These are phyloP conservation scores for Pharnaceum exiguum DNA, from an alignment of 148 eudicot species.

Conservation along the genomic window DNA sequence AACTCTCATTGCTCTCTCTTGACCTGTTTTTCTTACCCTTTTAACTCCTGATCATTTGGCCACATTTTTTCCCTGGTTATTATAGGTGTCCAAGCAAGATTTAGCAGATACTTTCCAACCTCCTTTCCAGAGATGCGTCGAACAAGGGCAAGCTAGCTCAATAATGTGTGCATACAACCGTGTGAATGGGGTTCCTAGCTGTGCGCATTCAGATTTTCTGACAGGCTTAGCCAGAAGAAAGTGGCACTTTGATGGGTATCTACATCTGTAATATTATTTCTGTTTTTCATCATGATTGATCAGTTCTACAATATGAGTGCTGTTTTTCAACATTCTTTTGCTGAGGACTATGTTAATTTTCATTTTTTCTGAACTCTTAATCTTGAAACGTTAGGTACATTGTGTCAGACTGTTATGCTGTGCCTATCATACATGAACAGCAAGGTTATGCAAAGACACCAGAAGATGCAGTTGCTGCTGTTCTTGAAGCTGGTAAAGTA, in stretches of 20 bases:
- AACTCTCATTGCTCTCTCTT: not conserved
- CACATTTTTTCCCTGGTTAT: not conserved
- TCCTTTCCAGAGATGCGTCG: conserved; percentile 59
- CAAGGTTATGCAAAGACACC: conserved; percentile 66
- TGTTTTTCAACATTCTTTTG: not conserved
- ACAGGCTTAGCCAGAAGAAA: conserved; percentile 33
- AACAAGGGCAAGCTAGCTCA: conserved; percentile 48
- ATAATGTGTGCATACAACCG: conserved; percentile 71
- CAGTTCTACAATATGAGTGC: not conserved
- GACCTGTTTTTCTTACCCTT: not conserved
- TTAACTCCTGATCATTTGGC: not conserved
- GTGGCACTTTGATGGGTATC: conserved; percentile 60
- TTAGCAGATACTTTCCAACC: conserved; percentile 65
- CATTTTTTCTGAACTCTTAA: not conserved
- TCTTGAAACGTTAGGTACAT: conserved; percentile 43
- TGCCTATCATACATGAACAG: conserved; percentile 35
- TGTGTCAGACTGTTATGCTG: conserved; percentile 58
- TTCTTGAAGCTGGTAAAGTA: conserved; percentile 46
- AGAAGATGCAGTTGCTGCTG: conserved; percentile 64
- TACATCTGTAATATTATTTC: conserved; percentile 5
- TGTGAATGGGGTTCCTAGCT: conserved; percentile 51
- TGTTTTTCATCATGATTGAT: not conserved
- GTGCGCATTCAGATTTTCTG: conserved; percentile 47
- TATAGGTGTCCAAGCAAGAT: conserved; percentile 52
- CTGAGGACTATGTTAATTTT: not conserved